Base-by-base conservation (phyloP, 768 basidiomycete species). In the Panaeolus papilionaceus region DNA sequence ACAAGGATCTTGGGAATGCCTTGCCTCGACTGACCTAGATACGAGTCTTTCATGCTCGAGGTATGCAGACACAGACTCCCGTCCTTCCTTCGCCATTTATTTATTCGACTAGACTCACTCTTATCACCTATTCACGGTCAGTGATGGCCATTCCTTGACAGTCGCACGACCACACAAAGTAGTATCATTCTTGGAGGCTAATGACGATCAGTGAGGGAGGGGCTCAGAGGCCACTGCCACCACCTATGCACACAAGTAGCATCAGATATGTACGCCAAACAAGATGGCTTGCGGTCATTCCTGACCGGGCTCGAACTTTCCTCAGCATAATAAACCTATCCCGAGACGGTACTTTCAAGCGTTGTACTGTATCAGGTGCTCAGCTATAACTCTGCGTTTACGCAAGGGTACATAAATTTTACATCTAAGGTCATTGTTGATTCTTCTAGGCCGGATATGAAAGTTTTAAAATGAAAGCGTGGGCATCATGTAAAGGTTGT, bases 21-120 rank as follows among this genome's bases (percentile, higher is more conserved):
- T 16, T 58, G 54, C 54, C 54, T 58, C 54, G 54, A 33, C 28
- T 58, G 12, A 58, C 54, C 54, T 58, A 58, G 54, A 58, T 33
- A 58, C 54, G 12, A 23, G 33, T 14, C 26, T 33, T n/a, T 33
- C 54, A 58, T 28, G 28, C 14, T 58, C 54, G 28, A 58, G 54
- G 4, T 28, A 16, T 16, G 26, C 9, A 28, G n/a, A 20, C 33
- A 0, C 28, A 58, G 54, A 28, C 11, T 12, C 6, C 47, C 26
- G 6, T 58, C 28, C 16, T 58, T 37, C 33, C 54, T 4, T 58
- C 28, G 3, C 54, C 54, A 16, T 28, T 26, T 45, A 45, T 18
- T 20, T 45, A 49, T 18, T 49, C 12, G 0, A 33, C 33, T 3
- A 33, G 33, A 33, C 47, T 20, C 47, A 8, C n/a, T 12, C 47